Base-by-base conservation (phyloP, 2,329 filamentous ascomycete genomes). In the Colletotrichum sp. region DNA sequence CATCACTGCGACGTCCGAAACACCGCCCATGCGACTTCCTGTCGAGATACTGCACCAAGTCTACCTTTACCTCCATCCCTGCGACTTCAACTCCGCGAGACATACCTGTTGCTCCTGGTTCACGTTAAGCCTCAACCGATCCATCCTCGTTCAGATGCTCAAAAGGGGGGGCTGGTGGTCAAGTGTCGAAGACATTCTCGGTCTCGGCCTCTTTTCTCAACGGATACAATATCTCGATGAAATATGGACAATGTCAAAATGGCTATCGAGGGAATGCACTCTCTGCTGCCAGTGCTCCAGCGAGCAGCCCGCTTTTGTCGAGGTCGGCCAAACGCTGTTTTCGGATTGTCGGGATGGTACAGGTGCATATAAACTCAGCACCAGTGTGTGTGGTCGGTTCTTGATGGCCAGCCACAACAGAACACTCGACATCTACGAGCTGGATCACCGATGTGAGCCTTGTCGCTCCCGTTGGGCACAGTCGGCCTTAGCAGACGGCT, bases 31-130 rank as follows among this genome's bases (percentile, higher is more conserved):
- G 79, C 78, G 80, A 77, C 22, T 84, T 15, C 81, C 81, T 6
- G 80, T 81, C 15, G 86, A 88, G 75, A 84, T 86, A 8, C 63
- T 86, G 3, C 82, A 85, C 22, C 79, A 84, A 8, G 82, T 87
- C 13, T 85, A 84, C 74, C 60, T 52, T 15, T 75, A 80, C 9
- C 81, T 87, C 7, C 61, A 76, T 6, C 85, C 85, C 1, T 61
- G 72, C 12, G 85, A 87, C 78, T 94, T 93, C 80, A 89, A 94
- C 79, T 86, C 90, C 70, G 91, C 91, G 19, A 87, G 92, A 22
- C 89, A 90, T 77, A 88, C 88, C 22, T 94, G 91, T 79, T 88
- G 88, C 61, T 82, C 83, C 44, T 94, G 91, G 92, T 91, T 93
- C 84, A 82, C 87, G 48, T 88, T 87, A 27, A 90, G 91, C 66